Percentiles rank a stretch among this genome's conserved stretches.
Conservation (phyloP, 768 basidiomycete genomes). For the Boletus sp. region DNA sequence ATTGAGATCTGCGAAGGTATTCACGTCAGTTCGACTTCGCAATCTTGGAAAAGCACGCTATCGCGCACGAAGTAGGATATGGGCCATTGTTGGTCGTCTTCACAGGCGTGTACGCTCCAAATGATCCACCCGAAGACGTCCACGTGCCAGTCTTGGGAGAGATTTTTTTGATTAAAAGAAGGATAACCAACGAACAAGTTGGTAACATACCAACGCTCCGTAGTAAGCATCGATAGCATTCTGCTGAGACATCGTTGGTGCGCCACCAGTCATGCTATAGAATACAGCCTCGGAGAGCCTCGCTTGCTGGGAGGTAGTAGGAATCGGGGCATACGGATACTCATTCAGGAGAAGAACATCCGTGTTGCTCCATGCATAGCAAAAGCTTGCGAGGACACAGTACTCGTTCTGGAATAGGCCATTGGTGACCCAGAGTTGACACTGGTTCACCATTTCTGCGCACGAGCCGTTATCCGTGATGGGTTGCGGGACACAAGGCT, state of each 20-base stretch:
- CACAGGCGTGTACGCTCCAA: background rate
- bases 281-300: conserved; percentile 18
- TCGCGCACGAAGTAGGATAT: conserved; percentile 11
- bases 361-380: conserved; percentile 22
- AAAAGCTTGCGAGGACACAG: conserved; percentile 24
- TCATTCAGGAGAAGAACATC: conserved; percentile 16
- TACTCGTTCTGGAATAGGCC: conserved; percentile 26
- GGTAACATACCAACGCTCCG: conserved; percentile 11
- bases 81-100: conserved; percentile 17
- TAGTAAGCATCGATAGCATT: conserved; percentile 22
- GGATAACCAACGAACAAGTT: background rate
- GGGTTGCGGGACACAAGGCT: conserved; percentile 20
- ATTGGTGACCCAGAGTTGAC: conserved; percentile 16
- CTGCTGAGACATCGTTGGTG: conserved; percentile 19
- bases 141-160: conserved; percentile 15
- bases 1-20: conserved; percentile 7
- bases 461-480: conserved; percentile 23
- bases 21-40: background rate
- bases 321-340: conserved; percentile 11
- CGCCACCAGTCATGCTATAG: conserved; percentile 19
- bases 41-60: background rate
- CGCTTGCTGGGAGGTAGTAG: conserved; percentile 10
- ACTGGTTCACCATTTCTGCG: conserved; percentile 12
- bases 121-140: conserved; percentile 2
- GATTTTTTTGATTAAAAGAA: no score